Conservation (phyloP, 2,329 filamentous ascomycete genomes). For the Lecanicillium sp. region DNA sequence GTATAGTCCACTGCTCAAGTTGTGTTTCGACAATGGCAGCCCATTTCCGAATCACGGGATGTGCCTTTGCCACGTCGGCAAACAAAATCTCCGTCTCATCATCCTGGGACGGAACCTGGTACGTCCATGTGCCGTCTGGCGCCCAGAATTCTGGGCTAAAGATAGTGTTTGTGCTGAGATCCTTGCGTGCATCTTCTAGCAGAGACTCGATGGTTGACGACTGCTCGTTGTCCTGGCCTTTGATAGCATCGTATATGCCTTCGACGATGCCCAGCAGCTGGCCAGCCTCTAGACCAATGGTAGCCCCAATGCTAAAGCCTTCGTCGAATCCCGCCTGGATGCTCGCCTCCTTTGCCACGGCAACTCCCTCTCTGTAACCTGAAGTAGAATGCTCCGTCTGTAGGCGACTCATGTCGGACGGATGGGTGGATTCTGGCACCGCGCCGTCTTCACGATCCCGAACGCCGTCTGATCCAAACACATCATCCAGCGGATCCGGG, state of each 20-base stretch:
- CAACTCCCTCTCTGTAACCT: constrained; percentile 85
- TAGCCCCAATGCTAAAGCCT: constrained; percentile 77
- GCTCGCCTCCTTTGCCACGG: constrained; percentile 63
- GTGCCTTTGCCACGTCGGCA: constrained; percentile 54
- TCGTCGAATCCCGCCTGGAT: constrained; percentile 89
- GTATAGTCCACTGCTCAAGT: constrained; percentile 24
- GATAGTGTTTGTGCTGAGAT: constrained; percentile 54
- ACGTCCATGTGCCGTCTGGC: constrained; percentile 65
- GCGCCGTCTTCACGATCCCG: constrained; percentile 1
- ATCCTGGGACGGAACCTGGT: constrained; percentile 35
- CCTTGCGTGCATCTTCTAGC: constrained; percentile 43
- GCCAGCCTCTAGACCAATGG: constrained; percentile 67
- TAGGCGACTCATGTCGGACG: constrained; percentile 64
- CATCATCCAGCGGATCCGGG: constrained; percentile 25
- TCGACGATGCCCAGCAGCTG: constrained; percentile 71
- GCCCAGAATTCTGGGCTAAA: constrained; percentile 62
- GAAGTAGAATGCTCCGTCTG: constrained; percentile 71
- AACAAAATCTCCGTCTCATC: constrained; percentile 43
- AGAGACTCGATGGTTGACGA: constrained; percentile 21
- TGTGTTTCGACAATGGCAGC: constrained; percentile 25
- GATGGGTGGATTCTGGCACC: constrained; percentile 24
- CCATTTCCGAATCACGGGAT: constrained; percentile 63
- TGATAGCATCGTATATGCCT: constrained; percentile 51
- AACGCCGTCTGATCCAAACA: constrained; percentile 22
- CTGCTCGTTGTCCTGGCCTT: constrained; percentile 16